Base-by-base conservation (phyloP, 148 eudicot genomes). In the Tetragonia tetragonoides region DNA sequence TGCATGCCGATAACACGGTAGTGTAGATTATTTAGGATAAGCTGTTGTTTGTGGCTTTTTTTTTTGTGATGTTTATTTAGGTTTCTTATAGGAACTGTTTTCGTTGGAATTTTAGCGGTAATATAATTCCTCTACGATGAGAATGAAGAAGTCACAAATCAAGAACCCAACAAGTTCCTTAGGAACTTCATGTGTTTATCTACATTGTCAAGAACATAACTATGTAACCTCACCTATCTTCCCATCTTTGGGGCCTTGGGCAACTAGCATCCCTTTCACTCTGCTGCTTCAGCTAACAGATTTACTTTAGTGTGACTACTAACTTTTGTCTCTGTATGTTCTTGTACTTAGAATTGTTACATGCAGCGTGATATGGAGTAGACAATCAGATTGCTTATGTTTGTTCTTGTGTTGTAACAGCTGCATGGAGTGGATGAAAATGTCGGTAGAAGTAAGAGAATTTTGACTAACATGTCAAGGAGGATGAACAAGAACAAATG, bases 401-500 rank as follows among this genome's bases (percentile, higher is more conserved):
- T 72, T 49, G 66, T 72, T 16, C 42, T 72, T 28, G 34, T 28
- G 34, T 28, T 28, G 17, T 75, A n/a, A 67, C 88, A 88, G 90
- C 86, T 88, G 67, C 84, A 88, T 74, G 90, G 88, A 71, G 90
- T 88, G 75, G 90, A 88, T 68, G 86, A 86, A 42, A 84, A 82
- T 70, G 46, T 88, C 60, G 59, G 87, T 73, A 86, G 84, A 76
- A 88, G 90, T 34, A 88, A 88, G 83, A 86, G 83, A 72, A 87
- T 88, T 44, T 60, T 88, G 81, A 86, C 83, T 61, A 69, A 77
- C 80, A 88, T 88, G 79, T 86, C 91, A 15, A 85, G 91, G 82
- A 85, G 88, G 82, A 83, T 88, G 89, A 80, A 68, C 84, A 83
- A 81, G 71, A 88, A 88, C 88, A 88, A 88, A 79, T 88, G 86